Conservation (phyloP, 2,329 filamentous ascomycete genomes). For the Drechslerella dactyloides region DNA sequence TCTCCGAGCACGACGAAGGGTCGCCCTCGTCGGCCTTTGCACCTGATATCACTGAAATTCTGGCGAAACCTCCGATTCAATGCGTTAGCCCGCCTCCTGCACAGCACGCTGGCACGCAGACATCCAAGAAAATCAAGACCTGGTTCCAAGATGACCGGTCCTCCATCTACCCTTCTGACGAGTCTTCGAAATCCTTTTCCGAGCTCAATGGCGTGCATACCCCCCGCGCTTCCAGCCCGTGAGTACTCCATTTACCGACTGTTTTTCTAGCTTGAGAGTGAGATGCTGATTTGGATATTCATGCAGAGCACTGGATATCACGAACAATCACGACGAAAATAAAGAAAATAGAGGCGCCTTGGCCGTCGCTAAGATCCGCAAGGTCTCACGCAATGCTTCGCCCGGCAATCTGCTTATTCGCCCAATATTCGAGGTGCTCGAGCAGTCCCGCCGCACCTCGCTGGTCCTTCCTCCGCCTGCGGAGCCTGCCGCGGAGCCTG, state of each 20-base stretch:
- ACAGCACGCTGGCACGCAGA: slow-evolving; percentile 2
- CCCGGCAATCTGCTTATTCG: slow-evolving; percentile 34
- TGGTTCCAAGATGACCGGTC: slow-evolving; percentile 44
- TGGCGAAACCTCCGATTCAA: slow-evolving; percentile 17
- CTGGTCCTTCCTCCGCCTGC: not conserved
- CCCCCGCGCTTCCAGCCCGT: slow-evolving; percentile 18
- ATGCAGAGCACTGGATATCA: not conserved
- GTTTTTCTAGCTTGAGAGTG: slow-evolving; percentile 4
- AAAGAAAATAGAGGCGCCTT: not conserved
- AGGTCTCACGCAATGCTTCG: slow-evolving; percentile 23
- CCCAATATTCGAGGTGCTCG: slow-evolving; percentile 34
- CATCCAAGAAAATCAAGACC: slow-evolving; percentile 26
- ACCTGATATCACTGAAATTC: slow-evolving; percentile 17
- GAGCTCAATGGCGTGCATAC: slow-evolving; percentile 8
- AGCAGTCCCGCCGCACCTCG: slow-evolving; percentile 11
- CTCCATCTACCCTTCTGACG: slow-evolving; percentile 39
- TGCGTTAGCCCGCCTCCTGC: slow-evolving; percentile 2
- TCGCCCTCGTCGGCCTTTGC: slow-evolving; percentile 18
- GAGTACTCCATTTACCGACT: slow-evolving; percentile 10
- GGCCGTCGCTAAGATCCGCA: slow-evolving; percentile 26
- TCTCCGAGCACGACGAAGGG: slow-evolving; percentile 10
- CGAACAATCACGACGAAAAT: too few relatives aligned
- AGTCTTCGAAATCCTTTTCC: slow-evolving; percentile 27
- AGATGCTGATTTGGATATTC: not conserved
- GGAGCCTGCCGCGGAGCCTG: not conserved